Base-by-base conservation (phyloP, 495 filamentous ascomycete species). In the Glutinoglossum americanum region DNA sequence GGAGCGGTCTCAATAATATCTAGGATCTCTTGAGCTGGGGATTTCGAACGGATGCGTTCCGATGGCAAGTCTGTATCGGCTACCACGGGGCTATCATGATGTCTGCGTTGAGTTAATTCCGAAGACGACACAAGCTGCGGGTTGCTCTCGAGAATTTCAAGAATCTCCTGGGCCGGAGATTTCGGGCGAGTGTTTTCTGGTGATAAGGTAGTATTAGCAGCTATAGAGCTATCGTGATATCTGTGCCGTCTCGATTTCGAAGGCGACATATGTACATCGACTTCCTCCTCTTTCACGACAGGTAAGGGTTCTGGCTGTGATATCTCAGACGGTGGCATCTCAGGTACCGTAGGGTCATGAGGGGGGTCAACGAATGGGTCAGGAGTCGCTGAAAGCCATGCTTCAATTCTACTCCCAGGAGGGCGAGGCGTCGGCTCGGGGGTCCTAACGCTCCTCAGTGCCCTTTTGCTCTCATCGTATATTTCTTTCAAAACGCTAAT, bases 371-470 rank as follows among this genome's bases (percentile, higher is more conserved):
- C 62, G 60, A 88, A 87, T 8, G 85, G 84, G 62, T 89, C 85
- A 11, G 79, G 73, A 0, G 83, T 87, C 25, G 73, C 74, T 54
- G 81, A 81, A 33, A 89, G 69, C 85, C 85, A 89, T 1, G 80
- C 80, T 68, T 88, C 83, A 49, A 89, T 86, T 60, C 70, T 85
- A 25, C n/a, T 54, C 3, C 21, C 37, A 13, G 59, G 33, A 13
- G 19, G 21, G 9, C 27, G 53, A 60, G 54, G 54, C 15, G 19
- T 5, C 2, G 57, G 57, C 21, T 51, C 30, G 15, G 41, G 27
- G 11, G 41, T 9, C n/a, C 17, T 26, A 1, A 32, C 25, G n/a
- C 10, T 15, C 25, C 23, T 37, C 10, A 58, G n/a, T 26, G 45
- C 33, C 13, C 13, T 51, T 13, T 35, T 58, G 23, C 41, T 35